These are phyloP conservation scores for Ceratocystis variospora DNA, from an alignment of 2,329 filamentous ascomycete genomes.

Conservation along the genomic window DNA sequence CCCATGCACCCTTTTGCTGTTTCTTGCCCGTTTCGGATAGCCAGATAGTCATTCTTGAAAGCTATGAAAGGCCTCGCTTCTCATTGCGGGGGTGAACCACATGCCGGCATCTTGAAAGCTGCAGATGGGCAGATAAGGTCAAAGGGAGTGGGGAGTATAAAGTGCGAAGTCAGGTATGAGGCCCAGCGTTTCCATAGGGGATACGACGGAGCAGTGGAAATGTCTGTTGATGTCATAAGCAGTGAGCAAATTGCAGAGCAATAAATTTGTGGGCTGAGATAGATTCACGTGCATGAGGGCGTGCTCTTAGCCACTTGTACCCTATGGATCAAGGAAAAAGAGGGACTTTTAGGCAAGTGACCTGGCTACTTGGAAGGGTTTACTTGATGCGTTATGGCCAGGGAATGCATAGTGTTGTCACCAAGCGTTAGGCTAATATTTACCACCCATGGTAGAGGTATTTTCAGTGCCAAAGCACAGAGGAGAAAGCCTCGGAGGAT, in stretches of 20 bases:
- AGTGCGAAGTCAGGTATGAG: not conserved
- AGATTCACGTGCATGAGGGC: not conserved
- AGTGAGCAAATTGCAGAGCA: not conserved
- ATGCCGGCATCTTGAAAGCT: not conserved
- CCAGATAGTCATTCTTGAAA: too few species aligned
- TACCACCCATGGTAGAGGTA: too few species aligned
- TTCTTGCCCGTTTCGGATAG: not conserved
- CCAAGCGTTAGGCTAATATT: too few species aligned
- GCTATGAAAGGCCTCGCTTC: not conserved
- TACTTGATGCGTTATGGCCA: not conserved
- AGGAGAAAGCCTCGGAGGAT: too few species aligned
- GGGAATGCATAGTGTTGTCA: too few species aligned
- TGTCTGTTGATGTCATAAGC: not conserved
- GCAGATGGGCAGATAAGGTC: not conserved
- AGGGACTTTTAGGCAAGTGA: not conserved
- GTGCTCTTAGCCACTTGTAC: not conserved
- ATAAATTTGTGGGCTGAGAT: not conserved
- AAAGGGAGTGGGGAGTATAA: not conserved
- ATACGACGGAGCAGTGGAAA: not conserved
- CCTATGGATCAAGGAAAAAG: not conserved
- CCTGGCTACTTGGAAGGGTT: not conserved
- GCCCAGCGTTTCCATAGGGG: not conserved
- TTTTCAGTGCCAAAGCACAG: too few species aligned
- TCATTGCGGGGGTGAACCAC: not conserved
- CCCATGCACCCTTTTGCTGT: too few species aligned